phyloP scores from a whole-genome alignment of 805 yeast genomes.

The Ogataea kodamae region DNA sequence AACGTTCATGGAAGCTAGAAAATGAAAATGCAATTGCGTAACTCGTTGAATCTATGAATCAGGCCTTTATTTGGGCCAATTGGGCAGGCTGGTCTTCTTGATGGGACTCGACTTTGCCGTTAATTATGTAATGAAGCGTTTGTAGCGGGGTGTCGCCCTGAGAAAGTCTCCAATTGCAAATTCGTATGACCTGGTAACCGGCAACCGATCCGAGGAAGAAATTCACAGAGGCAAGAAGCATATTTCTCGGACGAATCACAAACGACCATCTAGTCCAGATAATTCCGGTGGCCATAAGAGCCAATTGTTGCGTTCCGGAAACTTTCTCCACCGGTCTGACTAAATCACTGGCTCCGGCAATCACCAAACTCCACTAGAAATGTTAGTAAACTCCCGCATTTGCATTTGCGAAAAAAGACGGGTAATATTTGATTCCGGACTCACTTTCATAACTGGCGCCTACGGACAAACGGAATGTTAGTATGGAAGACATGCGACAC shows the following conservation, averaged over 20 bases:
- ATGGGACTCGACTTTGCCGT: constrained; percentile 36
- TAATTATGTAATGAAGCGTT: constrained; percentile 54
- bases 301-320: constrained; percentile 84
- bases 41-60: constrained; percentile 5
- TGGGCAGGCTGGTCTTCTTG: neutral
- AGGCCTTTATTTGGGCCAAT: constrained; percentile 3
- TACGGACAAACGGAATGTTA: constrained; percentile 18
- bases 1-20: constrained; percentile 17
- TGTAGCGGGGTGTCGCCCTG: constrained; percentile 62
- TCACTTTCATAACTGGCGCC: constrained; percentile 58
- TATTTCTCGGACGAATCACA: constrained; percentile 85
- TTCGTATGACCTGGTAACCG: constrained; percentile 73
- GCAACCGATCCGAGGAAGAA: constrained; percentile 92
- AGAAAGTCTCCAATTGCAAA: constrained; percentile 59
- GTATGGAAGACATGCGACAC: constrained; percentile 2
- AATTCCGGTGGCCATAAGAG: constrained; percentile 85
- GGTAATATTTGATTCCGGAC: constrained; percentile 9
- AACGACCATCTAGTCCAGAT: constrained; percentile 99
- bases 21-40: constrained; percentile 4
- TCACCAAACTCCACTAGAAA: constrained; percentile 75
- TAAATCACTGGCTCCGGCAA: constrained; percentile 87
- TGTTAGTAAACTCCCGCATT: constrained; percentile 4
- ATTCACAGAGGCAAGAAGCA: constrained; percentile 85
- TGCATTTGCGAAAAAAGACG: constrained; percentile 1
- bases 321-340: constrained; percentile 89